A percentile compares a stretch with the other conserved stretches of the same genome.
Conservation (phyloP, 2,329 filamentous ascomycete species). For the Ascochyta viciae-villosae region DNA sequence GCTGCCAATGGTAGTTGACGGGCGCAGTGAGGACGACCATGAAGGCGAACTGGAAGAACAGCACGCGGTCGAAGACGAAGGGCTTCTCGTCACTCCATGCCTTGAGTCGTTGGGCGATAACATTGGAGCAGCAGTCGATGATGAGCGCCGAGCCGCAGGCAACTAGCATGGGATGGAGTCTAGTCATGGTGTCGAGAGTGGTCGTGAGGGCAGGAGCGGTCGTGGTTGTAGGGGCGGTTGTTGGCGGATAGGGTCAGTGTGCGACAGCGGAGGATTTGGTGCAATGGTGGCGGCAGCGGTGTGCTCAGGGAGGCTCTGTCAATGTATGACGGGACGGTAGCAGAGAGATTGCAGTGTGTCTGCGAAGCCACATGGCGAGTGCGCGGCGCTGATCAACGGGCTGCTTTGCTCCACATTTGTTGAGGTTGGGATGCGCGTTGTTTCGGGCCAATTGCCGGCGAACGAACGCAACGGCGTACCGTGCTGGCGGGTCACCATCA, state of each 20-base stretch:
- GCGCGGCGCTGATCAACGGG: constrained; percentile 4
- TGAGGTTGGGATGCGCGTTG: constrained; percentile 10
- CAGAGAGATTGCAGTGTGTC: background rate
- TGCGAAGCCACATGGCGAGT: constrained; percentile 13
- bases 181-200: constrained; percentile 18
- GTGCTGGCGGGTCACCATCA: constrained; percentile 1
- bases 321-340: background rate
- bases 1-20: constrained; percentile 87
- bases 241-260: background rate
- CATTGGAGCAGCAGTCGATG: constrained; percentile 48
- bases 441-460: constrained; percentile 7
- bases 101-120: constrained; percentile 47
- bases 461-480: constrained; percentile 10
- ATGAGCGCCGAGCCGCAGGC: constrained; percentile 44
- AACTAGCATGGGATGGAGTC: constrained; percentile 43
- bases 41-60: constrained; percentile 54
- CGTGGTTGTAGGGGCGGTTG: background rate
- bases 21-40: constrained; percentile 77
- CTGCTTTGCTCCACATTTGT: constrained; percentile 15
- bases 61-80: constrained; percentile 48
- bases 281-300: background rate
- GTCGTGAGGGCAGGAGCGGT: background rate
- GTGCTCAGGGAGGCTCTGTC: constrained; percentile 2
- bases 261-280: background rate
- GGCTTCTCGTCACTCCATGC: constrained; percentile 44